Evolutionary conservation across 257 asterid species (phyloP).

Genomic region (Orobanche coerulescens): DNA sequence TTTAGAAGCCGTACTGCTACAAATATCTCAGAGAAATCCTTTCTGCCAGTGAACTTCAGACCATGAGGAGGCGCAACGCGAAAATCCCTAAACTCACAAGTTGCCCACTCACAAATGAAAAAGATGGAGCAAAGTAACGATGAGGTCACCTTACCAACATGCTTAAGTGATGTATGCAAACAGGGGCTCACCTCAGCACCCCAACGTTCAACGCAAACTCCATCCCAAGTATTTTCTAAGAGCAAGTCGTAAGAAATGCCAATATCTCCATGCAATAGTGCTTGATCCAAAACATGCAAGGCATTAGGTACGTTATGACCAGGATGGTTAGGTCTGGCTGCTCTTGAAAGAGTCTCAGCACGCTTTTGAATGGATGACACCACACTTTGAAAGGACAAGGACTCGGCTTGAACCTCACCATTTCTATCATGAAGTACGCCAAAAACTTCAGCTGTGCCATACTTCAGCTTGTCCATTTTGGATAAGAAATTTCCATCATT

Average conservation of each 20-base stretch:
- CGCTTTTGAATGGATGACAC: conserved; percentile 81
- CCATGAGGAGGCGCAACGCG: conserved; percentile 60
- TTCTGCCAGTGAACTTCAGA: conserved; percentile 75
- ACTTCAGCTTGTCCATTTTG: conserved; percentile 51
- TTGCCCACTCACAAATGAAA: conserved; percentile 96
- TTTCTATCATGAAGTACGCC: conserved; percentile 34
- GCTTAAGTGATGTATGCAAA: conserved; percentile 69
- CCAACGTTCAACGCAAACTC: conserved; percentile 75
- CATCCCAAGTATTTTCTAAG: conserved; percentile 66
- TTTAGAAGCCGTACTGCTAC: conserved; percentile 78
- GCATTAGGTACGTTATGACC: conserved; percentile 75
- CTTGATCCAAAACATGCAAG: conserved; percentile 65
- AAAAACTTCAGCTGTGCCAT: conserved; percentile 43
- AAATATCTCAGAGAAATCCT: conserved; percentile 72
- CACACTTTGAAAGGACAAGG: conserved; percentile 48
- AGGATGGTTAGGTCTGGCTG: conserved; percentile 58
- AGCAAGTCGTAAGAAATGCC: conserved; percentile 52
- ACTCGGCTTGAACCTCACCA: conserved; percentile 50
- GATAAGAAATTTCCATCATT: conserved; percentile 74
- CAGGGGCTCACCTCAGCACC: conserved; percentile 68
- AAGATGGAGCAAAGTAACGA: conserved; percentile 69
- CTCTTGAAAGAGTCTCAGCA: conserved; percentile 66
- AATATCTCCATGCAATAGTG: conserved; percentile 77
- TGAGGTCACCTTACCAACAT: conserved; percentile 47
- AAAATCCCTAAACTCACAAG: conserved; percentile 86